Conservation (phyloP, 2,329 filamentous ascomycete species). For the Nannizziopsis barbatae region DNA sequence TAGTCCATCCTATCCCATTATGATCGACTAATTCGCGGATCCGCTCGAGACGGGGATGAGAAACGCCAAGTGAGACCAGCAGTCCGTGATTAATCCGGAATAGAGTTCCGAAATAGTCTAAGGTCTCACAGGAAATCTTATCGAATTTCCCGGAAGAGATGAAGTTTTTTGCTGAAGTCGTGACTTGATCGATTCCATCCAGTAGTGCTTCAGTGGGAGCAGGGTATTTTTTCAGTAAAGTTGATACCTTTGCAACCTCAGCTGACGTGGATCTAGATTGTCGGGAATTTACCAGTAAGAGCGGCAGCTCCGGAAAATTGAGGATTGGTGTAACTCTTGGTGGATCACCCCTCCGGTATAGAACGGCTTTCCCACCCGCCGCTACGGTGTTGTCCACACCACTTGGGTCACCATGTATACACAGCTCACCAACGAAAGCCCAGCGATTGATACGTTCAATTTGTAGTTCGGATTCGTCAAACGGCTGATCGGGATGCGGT, state of each 20-base stretch:
- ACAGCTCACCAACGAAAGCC: slow-evolving; percentile 95
- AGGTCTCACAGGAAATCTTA: slow-evolving; percentile 48
- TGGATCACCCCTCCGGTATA: slow-evolving; percentile 75
- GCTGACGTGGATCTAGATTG: slow-evolving; percentile 73
- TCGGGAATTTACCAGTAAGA: slow-evolving; percentile 80
- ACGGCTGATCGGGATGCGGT: slow-evolving; percentile 81
- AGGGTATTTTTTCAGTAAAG: slow-evolving; percentile 60
- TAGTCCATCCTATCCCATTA: slow-evolving; percentile 87
- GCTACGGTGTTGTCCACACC: slow-evolving; percentile 96
- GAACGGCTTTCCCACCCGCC: slow-evolving; percentile 82
- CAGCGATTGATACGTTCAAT: slow-evolving; percentile 93
- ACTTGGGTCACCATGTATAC: slow-evolving; percentile 92
- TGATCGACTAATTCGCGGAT: slow-evolving; percentile 85
- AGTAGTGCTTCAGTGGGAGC: slow-evolving; percentile 70
- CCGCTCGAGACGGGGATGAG: slow-evolving; percentile 83
- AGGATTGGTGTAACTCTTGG: slow-evolving; percentile 65
- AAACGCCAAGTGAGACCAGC: slow-evolving; percentile 81
- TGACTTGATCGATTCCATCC: slow-evolving; percentile 63
- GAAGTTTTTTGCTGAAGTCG: slow-evolving; percentile 45
- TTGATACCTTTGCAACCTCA: slow-evolving; percentile 78
- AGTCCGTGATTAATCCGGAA: slow-evolving; percentile 92
- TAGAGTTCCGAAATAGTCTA: slow-evolving; percentile 71
- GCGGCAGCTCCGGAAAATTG: slow-evolving; percentile 81
- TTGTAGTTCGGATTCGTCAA: slow-evolving; percentile 76
- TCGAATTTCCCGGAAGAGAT: slow-evolving; percentile 56